Evolutionary conservation across 2,329 filamentous ascomycete species (phyloP), one percentile per base, ranked within the genome.

Genomic region (Colletotrichum lini): DNA sequence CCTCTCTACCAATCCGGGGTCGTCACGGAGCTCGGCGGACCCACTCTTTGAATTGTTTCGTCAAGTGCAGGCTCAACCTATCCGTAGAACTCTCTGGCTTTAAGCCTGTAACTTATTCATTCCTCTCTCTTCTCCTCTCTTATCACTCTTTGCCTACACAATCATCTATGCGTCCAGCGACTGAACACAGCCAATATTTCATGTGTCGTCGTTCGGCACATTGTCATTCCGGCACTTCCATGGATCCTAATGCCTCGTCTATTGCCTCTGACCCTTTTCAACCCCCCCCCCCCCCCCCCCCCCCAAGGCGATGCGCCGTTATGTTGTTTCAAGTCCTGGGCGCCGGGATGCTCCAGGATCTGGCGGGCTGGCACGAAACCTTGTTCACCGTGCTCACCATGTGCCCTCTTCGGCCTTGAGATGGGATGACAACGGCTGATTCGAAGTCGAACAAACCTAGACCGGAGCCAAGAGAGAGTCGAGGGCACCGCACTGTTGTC

Each of bases 271-370:
- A 62, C 38, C 30, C 54, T 62, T 52, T 40, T 30, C 44, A 40
- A 42, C 16, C 8, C 6, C 30, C 30, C n/a, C 7, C 35, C 38
- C 35, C n/a, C n/a, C n/a, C 26, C 35, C 38, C 35, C n/a, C 7
- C 35, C 38, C 35, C n/a, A 67, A 44, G 44, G 35, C 45, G 53
- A 54, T 60, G 42, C 59, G 63, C 64, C 64, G 35, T 23, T 64
- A 10, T 38, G 58, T 42, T 42, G 67, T 70, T 61, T 70, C 67
- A 70, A 54, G 42, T 61, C 45, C 23, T 21, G 26, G 12, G 57
- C 67, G 63, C 63, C 50, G 67, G 67, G 67, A 61, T 56, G 56
- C 49, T 44, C 67, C 40, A 66, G 67, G 56, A 70, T 70, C 63
- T 67, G 49, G 40, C 23, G 47, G 42, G 35, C 63, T 67, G 56